Evolutionary conservation across 225 moss, liverwort and hornwort genomes (phyloP).

Genomic region (Rhytidiadelphus loreus): DNA sequence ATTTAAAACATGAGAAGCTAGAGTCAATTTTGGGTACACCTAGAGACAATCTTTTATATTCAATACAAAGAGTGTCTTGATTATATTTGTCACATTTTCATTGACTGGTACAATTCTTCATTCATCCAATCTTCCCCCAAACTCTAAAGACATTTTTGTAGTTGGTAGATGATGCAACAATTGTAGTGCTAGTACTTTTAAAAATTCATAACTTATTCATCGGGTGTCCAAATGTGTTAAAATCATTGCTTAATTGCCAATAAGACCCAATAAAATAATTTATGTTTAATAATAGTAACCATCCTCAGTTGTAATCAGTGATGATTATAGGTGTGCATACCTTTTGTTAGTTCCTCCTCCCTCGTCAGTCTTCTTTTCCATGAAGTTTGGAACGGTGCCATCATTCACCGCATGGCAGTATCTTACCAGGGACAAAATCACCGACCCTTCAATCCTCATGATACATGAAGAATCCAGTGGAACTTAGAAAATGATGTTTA

Average conservation of each 20-base stretch:
- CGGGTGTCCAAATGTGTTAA: neutral
- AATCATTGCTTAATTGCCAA: neutral
- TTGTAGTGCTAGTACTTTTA: neutral
- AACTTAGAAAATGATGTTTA: neutral
- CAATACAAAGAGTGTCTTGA: neutral
- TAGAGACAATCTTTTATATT: neutral
- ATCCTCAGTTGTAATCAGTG: neutral
- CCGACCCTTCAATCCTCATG: neutral
- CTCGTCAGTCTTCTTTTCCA: neutral
- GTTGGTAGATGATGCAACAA: no score
- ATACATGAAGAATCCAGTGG: neutral
- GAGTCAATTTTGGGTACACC: neutral
- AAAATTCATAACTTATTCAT: neutral
- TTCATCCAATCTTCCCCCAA: neutral
- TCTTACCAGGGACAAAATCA: neutral
- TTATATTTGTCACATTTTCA: neutral
- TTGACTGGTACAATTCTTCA: neutral
- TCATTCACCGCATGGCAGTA: neutral
- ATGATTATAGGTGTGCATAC: neutral
- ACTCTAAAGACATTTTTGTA: rapidly evolving
- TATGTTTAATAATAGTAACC: neutral
- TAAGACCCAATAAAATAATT: no score
- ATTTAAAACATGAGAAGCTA: neutral
- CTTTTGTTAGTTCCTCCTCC: neutral
- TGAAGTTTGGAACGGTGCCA: neutral